Evolutionary conservation across 257 asterid species (phyloP), one percentile per base, ranked within the genome.

Genomic region (Ballota nigra): DNA sequence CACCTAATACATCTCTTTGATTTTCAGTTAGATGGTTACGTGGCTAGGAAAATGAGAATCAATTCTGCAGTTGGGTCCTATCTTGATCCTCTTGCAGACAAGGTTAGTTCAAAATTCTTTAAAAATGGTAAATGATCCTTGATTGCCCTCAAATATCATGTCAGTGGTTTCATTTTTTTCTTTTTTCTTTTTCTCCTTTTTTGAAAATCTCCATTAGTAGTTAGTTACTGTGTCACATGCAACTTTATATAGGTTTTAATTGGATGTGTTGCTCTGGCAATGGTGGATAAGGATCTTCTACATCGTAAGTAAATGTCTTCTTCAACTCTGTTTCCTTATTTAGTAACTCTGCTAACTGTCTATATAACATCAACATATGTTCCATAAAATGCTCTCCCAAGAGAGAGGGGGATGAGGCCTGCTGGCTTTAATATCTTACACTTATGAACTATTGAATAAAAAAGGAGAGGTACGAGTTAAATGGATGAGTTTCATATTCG

Each of bases 1-100:
- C 68, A 55, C 51, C 33, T 74, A 62, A 69, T 70, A 16, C 51
- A 43, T 65, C 28, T 53, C 6, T 82, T 62, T 8, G 34, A 65
- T 56, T 79, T 83, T 77, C 89, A 94, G 98, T 79, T 94, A 76
- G 99, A 94, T 86, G 98, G 99, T 52, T 91, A 88, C 58, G 40
- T 89, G 83, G 99, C 99, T 24, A 89, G 99, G 85, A 94, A 84
- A 82, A 89, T 94, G 98, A 79, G 83, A 67, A 87, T 94, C 73
- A 80, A 84, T 76, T 94, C 98, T 57, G 99, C 87, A 34, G 95
- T 94, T 28, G 99, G 99, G 38, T 94, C 99, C 68, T 94, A 91
- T 84, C 96, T 94, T 81, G 99, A 94, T 83, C 99, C 99, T 78
- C 97, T 94, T 43, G 98, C 99, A 19, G 99, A 91, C 86, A 91